phyloP scores from a whole-genome alignment of 2,329 filamentous ascomycete genomes.

The Didymella glomerata region DNA sequence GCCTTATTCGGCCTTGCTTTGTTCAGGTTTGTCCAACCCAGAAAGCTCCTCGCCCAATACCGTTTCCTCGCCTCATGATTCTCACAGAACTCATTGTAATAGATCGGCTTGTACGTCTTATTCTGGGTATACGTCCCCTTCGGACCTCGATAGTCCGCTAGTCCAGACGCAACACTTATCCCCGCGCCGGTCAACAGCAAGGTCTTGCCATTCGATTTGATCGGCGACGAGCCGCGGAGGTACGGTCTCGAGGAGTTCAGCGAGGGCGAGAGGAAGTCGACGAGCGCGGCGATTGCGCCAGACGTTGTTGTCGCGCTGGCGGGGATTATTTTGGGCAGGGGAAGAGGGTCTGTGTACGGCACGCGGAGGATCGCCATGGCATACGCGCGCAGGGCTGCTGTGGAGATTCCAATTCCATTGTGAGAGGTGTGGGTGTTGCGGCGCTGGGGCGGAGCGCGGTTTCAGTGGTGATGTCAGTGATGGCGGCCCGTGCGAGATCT shows the following conservation, averaged over 20 bases:
- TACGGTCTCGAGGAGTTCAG: constrained; percentile 19
- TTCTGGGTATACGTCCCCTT: constrained; percentile 95
- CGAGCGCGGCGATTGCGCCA: constrained; percentile 79
- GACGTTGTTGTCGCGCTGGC: constrained; percentile 71
- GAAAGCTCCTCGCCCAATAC: constrained; percentile 94
- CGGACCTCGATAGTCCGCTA: constrained; percentile 89
- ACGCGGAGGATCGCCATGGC: constrained; percentile 80
- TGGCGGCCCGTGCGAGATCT: constrained; percentile 17
- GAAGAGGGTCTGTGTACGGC: constrained; percentile 85
- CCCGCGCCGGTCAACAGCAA: constrained; percentile 83
- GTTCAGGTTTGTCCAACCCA: constrained; percentile 86
- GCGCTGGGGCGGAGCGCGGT: constrained; percentile 15
- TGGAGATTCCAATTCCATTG: constrained; percentile 14
- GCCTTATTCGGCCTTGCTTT: constrained; percentile 80
- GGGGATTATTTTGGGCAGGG: constrained; percentile 78
- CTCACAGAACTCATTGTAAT: constrained; percentile 85
- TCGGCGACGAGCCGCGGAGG: constrained; percentile 13
- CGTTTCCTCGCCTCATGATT: constrained; percentile 86
- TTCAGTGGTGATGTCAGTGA: constrained; percentile 27
- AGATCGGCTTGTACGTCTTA: constrained; percentile 88
- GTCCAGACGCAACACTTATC: constrained; percentile 89
- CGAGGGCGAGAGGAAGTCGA: constrained; percentile 72
- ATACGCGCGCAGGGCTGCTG: constrained; percentile 9
- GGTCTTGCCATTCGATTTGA: constrained; percentile 61
- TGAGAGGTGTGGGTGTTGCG: constrained; percentile 10